A percentile compares a stretch with the other conserved stretches of the same genome.
These are phyloP conservation scores for Trametes cubensis DNA, from an alignment of 768 basidiomycete genomes.

Conservation along the genomic window DNA sequence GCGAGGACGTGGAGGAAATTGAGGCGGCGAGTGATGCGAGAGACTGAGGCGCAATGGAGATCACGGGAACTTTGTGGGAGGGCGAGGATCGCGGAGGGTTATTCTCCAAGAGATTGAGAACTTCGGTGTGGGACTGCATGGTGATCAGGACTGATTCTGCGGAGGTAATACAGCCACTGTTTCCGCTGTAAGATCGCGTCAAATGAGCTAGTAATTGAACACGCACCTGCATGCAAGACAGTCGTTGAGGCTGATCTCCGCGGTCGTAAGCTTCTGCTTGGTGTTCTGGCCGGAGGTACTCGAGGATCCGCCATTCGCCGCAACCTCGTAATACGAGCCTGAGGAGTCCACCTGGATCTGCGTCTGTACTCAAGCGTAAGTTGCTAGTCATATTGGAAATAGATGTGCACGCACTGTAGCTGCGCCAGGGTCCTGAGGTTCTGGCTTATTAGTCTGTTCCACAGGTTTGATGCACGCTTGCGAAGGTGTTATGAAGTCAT, in stretches of 20 bases:
- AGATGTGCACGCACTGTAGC: constrained; percentile 43
- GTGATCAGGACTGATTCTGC: constrained; percentile 97
- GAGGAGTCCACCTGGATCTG: constrained; percentile 87
- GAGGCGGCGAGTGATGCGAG: constrained; percentile 80
- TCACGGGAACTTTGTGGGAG: constrained; percentile 59
- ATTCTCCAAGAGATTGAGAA: constrained; percentile 71
- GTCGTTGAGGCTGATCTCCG: constrained; percentile 95
- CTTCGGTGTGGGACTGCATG: constrained; percentile 92
- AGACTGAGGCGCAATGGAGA: constrained; percentile 89
- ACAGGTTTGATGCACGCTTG: constrained; percentile 99
- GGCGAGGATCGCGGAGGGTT: constrained; percentile 48
- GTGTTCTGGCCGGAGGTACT: constrained; percentile 18
- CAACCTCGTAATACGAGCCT: constrained; percentile 88
- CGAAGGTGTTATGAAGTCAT: constrained; percentile 95
- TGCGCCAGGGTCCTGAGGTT: constrained; percentile 41
- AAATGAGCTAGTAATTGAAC: not conserved
- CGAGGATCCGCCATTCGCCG: constrained; percentile 34
- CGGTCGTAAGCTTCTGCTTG: constrained; percentile 79
- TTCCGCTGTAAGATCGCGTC: constrained; percentile 8
- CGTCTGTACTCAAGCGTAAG: constrained; percentile 54
- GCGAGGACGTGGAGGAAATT: constrained; percentile 47
- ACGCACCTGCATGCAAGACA: constrained; percentile 96
- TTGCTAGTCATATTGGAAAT: constrained; percentile 37
- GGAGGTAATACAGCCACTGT: constrained; percentile 96
- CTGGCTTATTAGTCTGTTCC: constrained; percentile 53